Percentiles rank a stretch among this genome's conserved stretches.
Conservation (phyloP, 1,284 basidiomycete species). For the Wallemia hederae region DNA sequence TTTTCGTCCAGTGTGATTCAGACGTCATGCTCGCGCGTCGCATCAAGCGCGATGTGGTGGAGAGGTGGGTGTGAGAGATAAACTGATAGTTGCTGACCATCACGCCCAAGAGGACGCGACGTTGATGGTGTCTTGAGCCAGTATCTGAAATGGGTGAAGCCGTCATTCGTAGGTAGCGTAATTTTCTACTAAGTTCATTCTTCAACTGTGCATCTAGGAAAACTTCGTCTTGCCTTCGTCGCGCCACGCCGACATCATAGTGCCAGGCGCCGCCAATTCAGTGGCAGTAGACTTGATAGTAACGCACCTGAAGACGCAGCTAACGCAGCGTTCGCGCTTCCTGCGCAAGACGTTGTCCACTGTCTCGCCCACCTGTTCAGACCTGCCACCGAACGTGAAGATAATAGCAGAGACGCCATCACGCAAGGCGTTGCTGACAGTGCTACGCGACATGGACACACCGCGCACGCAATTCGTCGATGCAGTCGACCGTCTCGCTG, state of each 20-base stretch:
- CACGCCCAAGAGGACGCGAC: slow-evolving; percentile 10
- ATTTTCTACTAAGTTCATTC: background rate
- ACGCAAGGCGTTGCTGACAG: background rate
- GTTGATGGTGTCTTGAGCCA: slow-evolving; percentile 16
- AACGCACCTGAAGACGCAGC: slow-evolving; percentile 16
- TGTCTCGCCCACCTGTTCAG: background rate
- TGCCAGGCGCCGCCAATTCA: slow-evolving; percentile 10
- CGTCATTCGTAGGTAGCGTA: slow-evolving; percentile 9
- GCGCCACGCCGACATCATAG: slow-evolving; percentile 14
- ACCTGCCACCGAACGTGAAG: background rate
- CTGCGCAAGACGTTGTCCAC: slow-evolving; percentile 6
- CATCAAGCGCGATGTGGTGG: slow-evolving; percentile 15
- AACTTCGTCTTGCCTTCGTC: slow-evolving; percentile 15
- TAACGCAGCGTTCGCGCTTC: slow-evolving; percentile 8
- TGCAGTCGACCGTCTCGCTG: slow-evolving; percentile 15
- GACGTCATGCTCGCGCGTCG: slow-evolving; percentile 19
- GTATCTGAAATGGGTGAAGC: slow-evolving; percentile 13
- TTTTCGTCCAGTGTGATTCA: slow-evolving; percentile 14
- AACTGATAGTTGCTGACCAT: background rate
- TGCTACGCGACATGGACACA: slow-evolving; percentile 8
- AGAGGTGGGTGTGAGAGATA: slow-evolving; percentile 7
- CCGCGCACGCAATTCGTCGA: slow-evolving; percentile 16
- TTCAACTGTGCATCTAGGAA: slow-evolving; percentile 8
- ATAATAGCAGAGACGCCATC: background rate
- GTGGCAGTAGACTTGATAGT: slow-evolving; percentile 17